Evolutionary conservation across 2,329 filamentous ascomycete genomes (phyloP).

Genomic region (Colletotrichum sp.): DNA sequence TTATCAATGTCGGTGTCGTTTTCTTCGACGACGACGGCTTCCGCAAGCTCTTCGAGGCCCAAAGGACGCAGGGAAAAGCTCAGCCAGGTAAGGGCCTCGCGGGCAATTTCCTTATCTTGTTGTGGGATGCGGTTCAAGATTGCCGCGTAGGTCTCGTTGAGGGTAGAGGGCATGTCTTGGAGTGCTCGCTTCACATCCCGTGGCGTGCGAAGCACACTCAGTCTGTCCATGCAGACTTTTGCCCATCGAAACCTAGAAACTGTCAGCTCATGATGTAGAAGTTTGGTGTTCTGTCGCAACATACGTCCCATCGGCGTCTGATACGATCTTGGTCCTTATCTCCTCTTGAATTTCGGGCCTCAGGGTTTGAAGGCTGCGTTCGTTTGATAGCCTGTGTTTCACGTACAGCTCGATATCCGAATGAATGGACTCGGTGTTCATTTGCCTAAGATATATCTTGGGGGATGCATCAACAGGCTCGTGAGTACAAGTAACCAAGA

Average conservation of each 20-base stretch:
- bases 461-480: conserved; percentile 6
- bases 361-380: conserved; percentile 22
- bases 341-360: conserved; percentile 25
- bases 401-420: conserved; percentile 29
- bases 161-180: conserved; percentile 25
- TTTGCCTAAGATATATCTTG: conserved; percentile 17
- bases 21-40: conserved; percentile 30
- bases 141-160: conserved; percentile 27
- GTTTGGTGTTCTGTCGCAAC: not conserved
- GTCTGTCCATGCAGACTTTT: conserved; percentile 30
- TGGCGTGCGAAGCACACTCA: conserved; percentile 25
- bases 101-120: conserved; percentile 26
- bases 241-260: conserved; percentile 31
- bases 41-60: conserved; percentile 26
- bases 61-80: conserved; percentile 30
- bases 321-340: conserved; percentile 24
- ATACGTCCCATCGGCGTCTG: conserved; percentile 28
- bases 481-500: conserved; percentile 26
- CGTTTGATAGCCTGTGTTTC: conserved; percentile 20
- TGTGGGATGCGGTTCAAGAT: conserved; percentile 27
- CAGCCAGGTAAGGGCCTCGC: conserved; percentile 30
- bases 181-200: conserved; percentile 26
- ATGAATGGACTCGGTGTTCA: conserved; percentile 23
- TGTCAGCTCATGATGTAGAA: not conserved
- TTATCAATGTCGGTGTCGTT: conserved; percentile 26